Evolutionary conservation across 2,329 filamentous ascomycete species (phyloP), one percentile per base, ranked within the genome.

Genomic region (Hirsutella thompsonii): DNA sequence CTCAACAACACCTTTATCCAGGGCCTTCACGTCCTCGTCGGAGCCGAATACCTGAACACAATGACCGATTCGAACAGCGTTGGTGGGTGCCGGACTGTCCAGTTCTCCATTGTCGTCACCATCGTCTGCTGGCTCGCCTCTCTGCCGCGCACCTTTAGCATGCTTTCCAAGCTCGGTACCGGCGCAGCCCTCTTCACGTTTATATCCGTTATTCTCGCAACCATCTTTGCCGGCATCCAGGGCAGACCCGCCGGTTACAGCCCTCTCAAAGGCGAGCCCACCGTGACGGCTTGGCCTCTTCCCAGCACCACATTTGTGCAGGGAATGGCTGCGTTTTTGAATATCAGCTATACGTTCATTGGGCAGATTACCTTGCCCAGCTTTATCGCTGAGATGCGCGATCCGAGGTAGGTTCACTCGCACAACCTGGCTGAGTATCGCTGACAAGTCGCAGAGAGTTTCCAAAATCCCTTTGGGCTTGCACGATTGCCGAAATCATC

Each of bases 331-430:
- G 89, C 89, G 0, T 94, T 94, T 62, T 72, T 95, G 58, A 95
- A 95, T 62, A 95, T 95, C 56, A 86, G 81, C 62, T 95, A 94
- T 59, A 94, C 89, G 0, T 94, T 95, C 56, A 94, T 95, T 50
- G 89, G 89, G 0, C 89, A 95, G 58, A 94, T 94, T 52, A 94
- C 89, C 0, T 71, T 95, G 13, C 89, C 89, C 1, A 90, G 83
- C 51, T 95, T 95, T 66, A 95, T 95, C 48, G 88, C 89, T 3
- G 89, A 95, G 61, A 95, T 95, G 89, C 83, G 68, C 43, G 70
- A 79, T 21, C 75, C 76, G 2, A 58, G 62, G 65, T 67, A 53
- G 38, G 60, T 16, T 16, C 9, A 16, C 5, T 2, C 18, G 14
- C 13, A 6, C 9, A 18, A 20, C 20, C 8, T 5, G 8, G 20